Evolutionary conservation across 1,139 yeast species (phyloP), one percentile per base, ranked within the genome.

Genomic region (Kurtzmaniella quercitrusa): DNA sequence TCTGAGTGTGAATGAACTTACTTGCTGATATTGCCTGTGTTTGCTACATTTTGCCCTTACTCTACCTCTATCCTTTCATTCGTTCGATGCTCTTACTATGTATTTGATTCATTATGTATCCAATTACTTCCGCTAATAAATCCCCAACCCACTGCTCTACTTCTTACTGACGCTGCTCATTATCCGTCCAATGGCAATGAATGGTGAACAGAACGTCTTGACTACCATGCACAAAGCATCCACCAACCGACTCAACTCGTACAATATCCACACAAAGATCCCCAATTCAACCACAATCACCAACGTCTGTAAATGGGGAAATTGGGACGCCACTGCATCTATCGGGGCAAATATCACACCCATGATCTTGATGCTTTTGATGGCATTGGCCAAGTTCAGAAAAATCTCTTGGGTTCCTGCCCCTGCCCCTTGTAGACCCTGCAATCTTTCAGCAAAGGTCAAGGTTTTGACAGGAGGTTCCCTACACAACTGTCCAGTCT

Each of bases 141-240:
- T 27, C 31, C 31, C 31, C 5, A 7, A 7, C 31, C 31, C 63
- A 70, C 31, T 17, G 11, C 14, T 16, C 23, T 34, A 34, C 21
- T 17, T 34, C 19, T 14, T 19, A 9, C 37, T 66, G 31, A 71
- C 63, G 44, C 69, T 58, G 51, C 70, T 71, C 75, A 72, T 68
- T 47, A 72, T 64, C 44, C 70, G 51, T 2, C 77, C 77, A 56
- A 72, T 59, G 3, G 77, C 77, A 19, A 72, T 70, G 70, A 73
- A 68, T 4, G 77, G 78, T 2, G 77, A 75, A 60, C 77, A 73
- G 6, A 73, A 55, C 0, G 78, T 76, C 48, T 68, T 68, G 12
- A 73, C 67, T 63, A 70, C 70, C 74, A 70, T 68, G 51, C 77
- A 72, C 33, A 73, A 50, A 1, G 77, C 77, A 52, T 72, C 76